Evolutionary conservation across 108 stramenopile genomes (phyloP), one percentile per base, ranked within the genome.

Genomic region (Pseudonitzschia pungens): DNA sequence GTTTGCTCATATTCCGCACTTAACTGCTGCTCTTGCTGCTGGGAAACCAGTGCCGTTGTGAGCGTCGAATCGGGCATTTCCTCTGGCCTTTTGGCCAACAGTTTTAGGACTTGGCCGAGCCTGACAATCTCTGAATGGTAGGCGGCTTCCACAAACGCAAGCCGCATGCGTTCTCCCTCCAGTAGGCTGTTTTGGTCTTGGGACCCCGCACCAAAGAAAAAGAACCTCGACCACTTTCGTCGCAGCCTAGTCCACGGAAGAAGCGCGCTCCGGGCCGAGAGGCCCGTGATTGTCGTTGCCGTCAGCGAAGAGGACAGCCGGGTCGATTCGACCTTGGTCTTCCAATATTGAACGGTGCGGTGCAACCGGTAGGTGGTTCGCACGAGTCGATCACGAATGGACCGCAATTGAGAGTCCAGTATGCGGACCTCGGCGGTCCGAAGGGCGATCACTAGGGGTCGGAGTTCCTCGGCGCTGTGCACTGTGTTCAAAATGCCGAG

Each of bases 301-400:
- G 22, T 24, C 24, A 55, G 54, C 32, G 60, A 62, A 18, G 60
- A 33, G 20, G 33, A 16, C 32, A 40, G 36, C 29, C 7, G n/a
- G 26, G n/a, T 44, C 14, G 45, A 80, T 73, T 44, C 41, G 14
- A 90, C 83, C 21, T 78, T 78, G 65, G 79, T 81, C 33, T 80
- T 76, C 89, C 92, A 90, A 63, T 89, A 81, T 48, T 81, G 63
- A 45, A 74, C 78, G 8, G 85, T 75, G n/a, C 86, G 75, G 18
- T 73, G 64, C 53, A 93, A 43, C 16, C 92, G 83, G 65, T 76
- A 77, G 0, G 85, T 76, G 2, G 87, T 82, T 4, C 74, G 72
- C 12, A 93, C 60, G 26, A 90, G 81, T 4, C 92, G 86, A 70
- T 93, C 88, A 20, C 92, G 86, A 28, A 80, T 69, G 9, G 81